phyloP scores from a whole-genome alignment of 1,139 yeast genomes.

The Pneumocystis sp. region DNA sequence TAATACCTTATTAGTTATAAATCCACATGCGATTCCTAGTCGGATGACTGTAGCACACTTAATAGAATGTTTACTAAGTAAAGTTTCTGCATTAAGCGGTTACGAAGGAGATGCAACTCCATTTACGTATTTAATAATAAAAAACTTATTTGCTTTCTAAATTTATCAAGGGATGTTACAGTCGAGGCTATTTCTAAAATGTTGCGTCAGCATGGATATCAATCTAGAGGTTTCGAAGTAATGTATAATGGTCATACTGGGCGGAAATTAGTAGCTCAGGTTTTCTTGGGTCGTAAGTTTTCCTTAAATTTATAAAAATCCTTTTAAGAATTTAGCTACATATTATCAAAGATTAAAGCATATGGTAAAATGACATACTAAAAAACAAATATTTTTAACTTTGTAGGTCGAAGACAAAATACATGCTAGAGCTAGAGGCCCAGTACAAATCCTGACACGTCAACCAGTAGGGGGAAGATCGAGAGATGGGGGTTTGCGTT shows the following conservation, averaged over 20 bases:
- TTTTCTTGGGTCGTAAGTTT: constrained; percentile 64
- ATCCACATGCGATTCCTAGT: constrained; percentile 99
- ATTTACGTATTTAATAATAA: constrained; percentile 46
- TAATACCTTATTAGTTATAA: constrained; percentile 49
- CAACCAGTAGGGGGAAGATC: constrained; percentile 99
- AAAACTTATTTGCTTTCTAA: not conserved
- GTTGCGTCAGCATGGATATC: constrained; percentile 89
- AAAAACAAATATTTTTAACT: not conserved
- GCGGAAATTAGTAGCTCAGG: constrained; percentile 91
- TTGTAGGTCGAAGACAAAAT: constrained; percentile 77
- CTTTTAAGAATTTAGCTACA: constrained; percentile 33
- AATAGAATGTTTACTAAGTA: constrained; percentile 90
- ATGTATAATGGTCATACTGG: constrained; percentile 99
- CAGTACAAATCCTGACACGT: constrained; percentile 92
- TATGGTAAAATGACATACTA: constrained; percentile 33
- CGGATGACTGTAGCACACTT: constrained; percentile 99
- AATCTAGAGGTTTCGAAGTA: constrained; percentile 94
- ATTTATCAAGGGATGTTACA: constrained; percentile 37
- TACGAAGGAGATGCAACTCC: constrained; percentile 99
- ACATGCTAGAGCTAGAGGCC: constrained; percentile 99
- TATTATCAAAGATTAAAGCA: constrained; percentile 96
- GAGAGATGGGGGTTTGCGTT: constrained; percentile 97
- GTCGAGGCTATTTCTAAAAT: constrained; percentile 90
- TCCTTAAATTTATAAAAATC: not conserved
- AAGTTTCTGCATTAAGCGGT: constrained; percentile 89